phyloP scores from a whole-genome alignment of 208 protist species.

The Trypanosoma grayi region DNA sequence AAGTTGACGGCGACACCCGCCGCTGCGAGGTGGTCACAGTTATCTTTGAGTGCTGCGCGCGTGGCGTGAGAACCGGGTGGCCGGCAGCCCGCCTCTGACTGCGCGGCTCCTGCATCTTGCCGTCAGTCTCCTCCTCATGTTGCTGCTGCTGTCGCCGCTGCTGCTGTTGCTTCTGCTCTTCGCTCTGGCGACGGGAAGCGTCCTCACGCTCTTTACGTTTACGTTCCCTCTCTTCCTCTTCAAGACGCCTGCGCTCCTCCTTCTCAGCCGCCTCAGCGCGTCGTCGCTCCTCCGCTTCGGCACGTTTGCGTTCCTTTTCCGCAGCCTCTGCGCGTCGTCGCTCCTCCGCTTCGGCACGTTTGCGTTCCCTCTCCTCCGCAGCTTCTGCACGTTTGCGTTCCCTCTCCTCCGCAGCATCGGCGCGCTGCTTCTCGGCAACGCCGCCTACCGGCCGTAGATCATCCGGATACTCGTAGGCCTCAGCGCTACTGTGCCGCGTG shows the following conservation, averaged over 20 bases:
- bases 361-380: conserved; percentile 19
- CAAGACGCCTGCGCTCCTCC: conserved; percentile 8
- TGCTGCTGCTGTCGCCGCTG: conserved; percentile 30
- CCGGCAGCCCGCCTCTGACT: conserved; percentile 34
- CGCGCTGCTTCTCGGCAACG: neutral
- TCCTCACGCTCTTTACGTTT: conserved; percentile 6
- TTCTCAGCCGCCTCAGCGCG: conserved; percentile 7
- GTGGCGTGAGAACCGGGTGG: conserved; percentile 56
- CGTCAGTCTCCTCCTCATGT: neutral
- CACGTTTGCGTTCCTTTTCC: conserved; percentile 11
- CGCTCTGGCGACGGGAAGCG: neutral
- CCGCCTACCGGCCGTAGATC: neutral
- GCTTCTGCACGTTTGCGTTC: conserved; percentile 15
- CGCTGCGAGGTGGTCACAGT: neutral
- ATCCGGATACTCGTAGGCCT: neutral
- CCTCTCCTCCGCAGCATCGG: conserved; percentile 6
- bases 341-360: conserved; percentile 11
- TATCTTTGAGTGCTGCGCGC: conserved; percentile 26
- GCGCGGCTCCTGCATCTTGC: conserved; percentile 15
- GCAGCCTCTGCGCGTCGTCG: neutral
- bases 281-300: conserved; percentile 9
- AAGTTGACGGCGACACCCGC: conserved; percentile 7
- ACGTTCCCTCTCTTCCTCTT: conserved; percentile 8
- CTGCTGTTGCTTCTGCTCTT: conserved; percentile 16
- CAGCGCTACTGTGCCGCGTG: conserved; percentile 4